Percentiles rank a stretch among this genome's conserved stretches.
Conservation (phyloP, 495 filamentous ascomycete genomes). For the Neurospora sp. region DNA sequence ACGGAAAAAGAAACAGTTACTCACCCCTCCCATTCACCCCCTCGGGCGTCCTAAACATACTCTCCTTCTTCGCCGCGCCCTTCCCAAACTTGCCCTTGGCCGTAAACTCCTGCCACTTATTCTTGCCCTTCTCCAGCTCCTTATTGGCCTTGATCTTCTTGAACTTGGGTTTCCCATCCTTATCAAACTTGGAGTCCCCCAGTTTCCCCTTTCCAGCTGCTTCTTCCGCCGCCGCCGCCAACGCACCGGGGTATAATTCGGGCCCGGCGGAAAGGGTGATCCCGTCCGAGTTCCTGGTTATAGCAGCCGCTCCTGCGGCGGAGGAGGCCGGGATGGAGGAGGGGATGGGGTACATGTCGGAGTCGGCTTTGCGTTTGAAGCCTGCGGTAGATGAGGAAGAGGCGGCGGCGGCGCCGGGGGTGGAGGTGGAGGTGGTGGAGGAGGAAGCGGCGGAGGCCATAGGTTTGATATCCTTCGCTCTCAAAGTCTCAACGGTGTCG, state of each 20-base stretch:
- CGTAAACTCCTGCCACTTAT: conserved; percentile 88
- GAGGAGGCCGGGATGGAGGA: conserved; percentile 10
- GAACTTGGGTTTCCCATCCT: conserved; percentile 33
- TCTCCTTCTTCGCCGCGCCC: conserved; percentile 65
- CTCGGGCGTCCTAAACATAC: conserved; percentile 92
- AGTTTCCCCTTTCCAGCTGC: conserved; percentile 7
- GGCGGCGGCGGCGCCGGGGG: conserved; percentile 54
- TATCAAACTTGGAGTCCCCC: conserved; percentile 4
- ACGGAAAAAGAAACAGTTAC: not conserved
- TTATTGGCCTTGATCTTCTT: conserved; percentile 85
- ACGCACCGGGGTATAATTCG: conserved; percentile 52
- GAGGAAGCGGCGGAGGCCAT: conserved; percentile 44
- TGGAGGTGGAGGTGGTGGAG: conserved; percentile 32
- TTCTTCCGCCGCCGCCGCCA: not conserved
- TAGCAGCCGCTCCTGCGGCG: conserved; percentile 9
- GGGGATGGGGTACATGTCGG: conserved; percentile 16
- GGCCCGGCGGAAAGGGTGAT: conserved; percentile 78
- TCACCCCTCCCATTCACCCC: conserved; percentile 77
- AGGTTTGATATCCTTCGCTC: conserved; percentile 75
- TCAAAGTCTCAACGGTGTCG: conserved; percentile 73
- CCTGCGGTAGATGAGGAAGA: conserved; percentile 27
- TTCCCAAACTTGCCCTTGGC: conserved; percentile 49
- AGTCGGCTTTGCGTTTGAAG: conserved; percentile 8
- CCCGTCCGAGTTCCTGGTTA: conserved; percentile 27
- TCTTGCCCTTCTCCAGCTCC: conserved; percentile 82